phyloP scores from a whole-genome alignment of 208 protist genomes.

The Leishmania tropica region DNA sequence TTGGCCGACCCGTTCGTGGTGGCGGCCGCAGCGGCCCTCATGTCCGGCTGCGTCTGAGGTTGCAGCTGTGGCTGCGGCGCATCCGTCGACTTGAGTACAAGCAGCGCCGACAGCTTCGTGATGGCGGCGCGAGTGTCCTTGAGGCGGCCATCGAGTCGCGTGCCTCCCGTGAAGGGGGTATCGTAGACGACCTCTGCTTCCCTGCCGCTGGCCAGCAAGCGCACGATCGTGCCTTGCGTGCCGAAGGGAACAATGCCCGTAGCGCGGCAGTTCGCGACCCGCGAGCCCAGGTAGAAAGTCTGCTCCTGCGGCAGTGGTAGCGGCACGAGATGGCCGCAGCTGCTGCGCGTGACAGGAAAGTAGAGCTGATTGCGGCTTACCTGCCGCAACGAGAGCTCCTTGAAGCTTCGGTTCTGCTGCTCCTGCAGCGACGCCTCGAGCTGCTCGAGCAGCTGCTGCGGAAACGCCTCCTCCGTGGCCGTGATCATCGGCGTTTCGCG shows the following conservation, averaged over 20 bases:
- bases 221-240: slow-evolving; percentile 76
- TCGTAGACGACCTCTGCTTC: slow-evolving; percentile 92
- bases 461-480: slow-evolving; percentile 78
- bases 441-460: slow-evolving; percentile 50
- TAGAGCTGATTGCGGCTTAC: slow-evolving; percentile 73
- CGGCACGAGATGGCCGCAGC: slow-evolving; percentile 65
- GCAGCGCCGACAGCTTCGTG: slow-evolving; percentile 65
- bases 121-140: slow-evolving; percentile 70
- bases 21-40: slow-evolving; percentile 5
- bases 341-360: slow-evolving; percentile 74
- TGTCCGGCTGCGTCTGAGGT: slow-evolving; percentile 46
- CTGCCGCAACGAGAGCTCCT: slow-evolving; percentile 44
- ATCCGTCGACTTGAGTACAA: slow-evolving; percentile 53
- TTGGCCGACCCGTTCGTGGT: slow-evolving; percentile 21
- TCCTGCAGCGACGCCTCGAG: slow-evolving; percentile 66
- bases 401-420: slow-evolving; percentile 33
- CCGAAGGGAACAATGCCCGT: slow-evolving; percentile 84
- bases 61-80: slow-evolving; percentile 11
- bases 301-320: slow-evolving; percentile 78
- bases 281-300: slow-evolving; percentile 68
- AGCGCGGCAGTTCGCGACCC: slow-evolving; percentile 87
- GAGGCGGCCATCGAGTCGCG: slow-evolving; percentile 76
- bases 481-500: slow-evolving; percentile 69
- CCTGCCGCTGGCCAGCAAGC: slow-evolving; percentile 69
- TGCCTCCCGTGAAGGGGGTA: slow-evolving; percentile 76